Percentiles rank a stretch among this genome's conserved stretches.
These are phyloP conservation scores for Orbilia ellipsospora DNA, from an alignment of 2,329 filamentous ascomycete genomes.

Conservation along the genomic window DNA sequence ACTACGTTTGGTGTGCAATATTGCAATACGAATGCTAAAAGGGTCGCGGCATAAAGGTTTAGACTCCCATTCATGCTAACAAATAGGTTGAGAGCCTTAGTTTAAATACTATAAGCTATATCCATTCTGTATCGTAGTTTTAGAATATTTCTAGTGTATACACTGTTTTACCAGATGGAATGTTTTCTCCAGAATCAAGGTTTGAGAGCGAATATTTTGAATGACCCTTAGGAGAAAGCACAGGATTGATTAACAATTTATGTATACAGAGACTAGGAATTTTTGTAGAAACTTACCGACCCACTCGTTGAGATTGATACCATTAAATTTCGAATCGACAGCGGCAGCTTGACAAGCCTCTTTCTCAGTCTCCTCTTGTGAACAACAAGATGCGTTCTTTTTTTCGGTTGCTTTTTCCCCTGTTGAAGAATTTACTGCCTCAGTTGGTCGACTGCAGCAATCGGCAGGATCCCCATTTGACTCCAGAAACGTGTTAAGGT, in stretches of 20 bases:
- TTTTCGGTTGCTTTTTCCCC: background rate
- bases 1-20: too few species aligned
- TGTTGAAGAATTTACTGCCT: background rate
- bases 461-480: background rate
- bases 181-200: background rate
- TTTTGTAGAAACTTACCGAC: slow-evolving; percentile 24
- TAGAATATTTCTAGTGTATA: too few species aligned
- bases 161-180: too few species aligned
- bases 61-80: too few species aligned
- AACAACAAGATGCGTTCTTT: background rate
- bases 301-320: slow-evolving; percentile 38
- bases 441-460: slow-evolving; percentile 3
- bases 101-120: too few species aligned
- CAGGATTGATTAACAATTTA: background rate
- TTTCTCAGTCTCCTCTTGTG: background rate
- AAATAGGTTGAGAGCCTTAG: too few species aligned
- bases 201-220: slow-evolving; percentile 45
- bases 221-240: slow-evolving; percentile 23
- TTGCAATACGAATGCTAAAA: too few species aligned
- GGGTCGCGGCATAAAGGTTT: too few species aligned
- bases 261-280: background rate
- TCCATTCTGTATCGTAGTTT: too few species aligned
- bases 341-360: background rate
- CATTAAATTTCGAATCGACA: background rate
- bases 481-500: background rate